Evolutionary conservation across 2,329 filamentous ascomycete genomes (phyloP), one percentile per base, ranked within the genome.

Genomic region (Colletotrichum tropicicola): DNA sequence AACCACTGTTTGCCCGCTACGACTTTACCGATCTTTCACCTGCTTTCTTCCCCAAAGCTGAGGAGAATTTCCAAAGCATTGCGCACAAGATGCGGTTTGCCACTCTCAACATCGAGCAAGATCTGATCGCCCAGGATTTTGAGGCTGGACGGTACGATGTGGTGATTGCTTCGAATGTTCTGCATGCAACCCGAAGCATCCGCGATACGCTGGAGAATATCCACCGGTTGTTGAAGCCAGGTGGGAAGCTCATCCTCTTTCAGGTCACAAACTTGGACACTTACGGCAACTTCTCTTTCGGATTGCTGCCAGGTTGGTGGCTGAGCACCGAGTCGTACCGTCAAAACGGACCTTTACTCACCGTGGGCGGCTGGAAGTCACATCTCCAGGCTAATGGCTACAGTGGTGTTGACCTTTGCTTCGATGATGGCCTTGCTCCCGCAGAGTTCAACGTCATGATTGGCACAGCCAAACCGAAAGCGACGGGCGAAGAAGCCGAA

Each of bases 61-160:
- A 68, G 55, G 68, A 48, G 10, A 59, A 57, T 6, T 8, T 25
- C 5, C n/a, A 27, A n/a, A 21, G 3, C 35, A 15, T 43, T 7
- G 35, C 51, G 15, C 12, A 43, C 0, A 6, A 10, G 35, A 17
- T 25, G 58, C 59, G 62, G 8, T 80, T 74, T 64, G 74, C 73
- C 32, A 70, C 68, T 2, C 68, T 80, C 5, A 72, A 81, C 51
- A 68, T 77, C 19, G 70, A 76, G 62, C 66, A 68, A 12, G 70
- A 73, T 6, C 70, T 70, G 0, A 25, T 48, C 1, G 52, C 67
- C 1, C 74, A 76, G 53, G 74, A 72, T 2, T 73, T 72, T 37
- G 62, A 64, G 5, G 51, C 43, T 1, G 60, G 59, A 5, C 58
- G 54, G 2, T 76, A 74, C 32, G 73, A 75, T 55, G 71, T 73